Conservation (phyloP, 129 eudicot species). For the Pseudognaphalium luteoalbum region DNA sequence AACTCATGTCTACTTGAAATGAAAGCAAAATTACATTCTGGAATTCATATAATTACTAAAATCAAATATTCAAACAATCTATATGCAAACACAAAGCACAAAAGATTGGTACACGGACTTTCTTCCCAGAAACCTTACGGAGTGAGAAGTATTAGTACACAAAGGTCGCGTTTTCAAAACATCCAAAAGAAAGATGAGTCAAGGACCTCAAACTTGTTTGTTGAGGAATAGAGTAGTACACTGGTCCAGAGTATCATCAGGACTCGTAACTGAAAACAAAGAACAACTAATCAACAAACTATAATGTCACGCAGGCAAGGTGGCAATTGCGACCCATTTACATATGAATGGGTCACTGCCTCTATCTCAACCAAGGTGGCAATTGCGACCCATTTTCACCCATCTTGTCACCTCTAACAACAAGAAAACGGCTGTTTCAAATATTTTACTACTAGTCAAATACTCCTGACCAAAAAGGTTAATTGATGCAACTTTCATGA, state of each 20-base stretch:
- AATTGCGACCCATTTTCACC: too few species aligned
- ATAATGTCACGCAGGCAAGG: background rate
- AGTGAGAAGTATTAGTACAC: slow-evolving; percentile 2
- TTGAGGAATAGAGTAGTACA: slow-evolving; percentile 64
- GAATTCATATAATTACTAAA: slow-evolving; percentile 18
- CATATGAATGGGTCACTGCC: too few species aligned
- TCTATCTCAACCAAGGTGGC: too few species aligned
- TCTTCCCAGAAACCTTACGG: slow-evolving; percentile 14
- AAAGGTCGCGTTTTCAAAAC: background rate
- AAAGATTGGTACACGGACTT: slow-evolving; percentile 26
- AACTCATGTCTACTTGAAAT: slow-evolving; percentile 16
- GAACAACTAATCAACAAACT: background rate
- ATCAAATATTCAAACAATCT: slow-evolving; percentile 2
- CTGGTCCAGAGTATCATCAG: slow-evolving; percentile 73
- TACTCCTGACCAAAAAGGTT: background rate
- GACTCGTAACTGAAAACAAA: slow-evolving; percentile 75
- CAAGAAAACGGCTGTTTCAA: background rate
- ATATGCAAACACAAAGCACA: slow-evolving; percentile 21
- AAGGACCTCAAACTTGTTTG: slow-evolving; percentile 37
- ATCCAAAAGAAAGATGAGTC: background rate
- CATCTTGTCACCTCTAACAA: background rate
- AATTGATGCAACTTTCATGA: background rate
- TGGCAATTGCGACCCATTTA: too few species aligned
- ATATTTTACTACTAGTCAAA: slow-evolving; percentile 12
- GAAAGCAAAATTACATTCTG: slow-evolving; percentile 1